These are phyloP conservation scores for Stropharia rugosoannulata DNA, from an alignment of 768 basidiomycete species.

Conservation along the genomic window DNA sequence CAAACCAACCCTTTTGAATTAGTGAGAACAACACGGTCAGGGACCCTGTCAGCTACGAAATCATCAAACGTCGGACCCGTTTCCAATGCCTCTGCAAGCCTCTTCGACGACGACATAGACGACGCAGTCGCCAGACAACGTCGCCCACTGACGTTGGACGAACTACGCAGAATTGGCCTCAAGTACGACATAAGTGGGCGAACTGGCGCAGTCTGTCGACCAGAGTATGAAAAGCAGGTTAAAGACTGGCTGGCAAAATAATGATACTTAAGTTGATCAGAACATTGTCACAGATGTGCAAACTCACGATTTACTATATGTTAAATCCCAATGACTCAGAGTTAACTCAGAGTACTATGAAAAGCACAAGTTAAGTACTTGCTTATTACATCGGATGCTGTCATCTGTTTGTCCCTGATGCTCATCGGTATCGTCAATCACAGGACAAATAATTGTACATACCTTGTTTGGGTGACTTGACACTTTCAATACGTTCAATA, in stretches of 20 bases:
- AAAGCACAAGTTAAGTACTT: not conserved
- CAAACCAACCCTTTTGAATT: slow-evolving; percentile 61
- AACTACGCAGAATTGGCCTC: not conserved
- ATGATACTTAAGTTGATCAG: too few species aligned
- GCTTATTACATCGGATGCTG: not conserved
- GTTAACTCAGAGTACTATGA: too few species aligned
- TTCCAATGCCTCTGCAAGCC: slow-evolving; percentile 53
- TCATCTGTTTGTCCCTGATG: not conserved
- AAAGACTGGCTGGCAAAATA: not conserved
- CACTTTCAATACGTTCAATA: too few species aligned
- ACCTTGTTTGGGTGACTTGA: too few species aligned
- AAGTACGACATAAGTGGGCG: slow-evolving; percentile 16
- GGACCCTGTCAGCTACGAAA: slow-evolving; percentile 64
- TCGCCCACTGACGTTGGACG: not conserved
- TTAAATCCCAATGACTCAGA: too few species aligned
- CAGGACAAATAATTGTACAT: too few species aligned
- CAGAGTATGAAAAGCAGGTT: not conserved
- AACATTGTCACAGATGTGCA: too few species aligned
- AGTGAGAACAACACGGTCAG: slow-evolving; percentile 67
- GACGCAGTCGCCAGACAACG: slow-evolving; percentile 30
- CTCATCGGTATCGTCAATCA: too few species aligned
- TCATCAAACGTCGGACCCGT: slow-evolving; percentile 78
- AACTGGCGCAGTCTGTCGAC: not conserved
- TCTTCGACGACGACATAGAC: slow-evolving; percentile 26
- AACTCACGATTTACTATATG: too few species aligned